Percentiles rank a stretch among this genome's conserved stretches.
These are phyloP conservation scores for Blastobotrys illinoisensis DNA, from an alignment of 1,139 yeast genomes.

Conservation along the genomic window DNA sequence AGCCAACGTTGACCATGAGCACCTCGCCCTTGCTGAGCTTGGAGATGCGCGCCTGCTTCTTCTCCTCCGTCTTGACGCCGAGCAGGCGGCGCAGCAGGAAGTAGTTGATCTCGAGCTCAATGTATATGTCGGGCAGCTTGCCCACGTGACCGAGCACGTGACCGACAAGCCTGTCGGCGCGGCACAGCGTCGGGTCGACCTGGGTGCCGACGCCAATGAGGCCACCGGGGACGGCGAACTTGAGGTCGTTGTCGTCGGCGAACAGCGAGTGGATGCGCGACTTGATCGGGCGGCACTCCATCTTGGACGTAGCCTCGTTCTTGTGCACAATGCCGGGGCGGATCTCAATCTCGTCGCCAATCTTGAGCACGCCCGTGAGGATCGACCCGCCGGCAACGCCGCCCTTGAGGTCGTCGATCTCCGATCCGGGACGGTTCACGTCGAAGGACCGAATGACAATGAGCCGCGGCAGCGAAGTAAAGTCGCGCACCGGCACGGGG, in stretches of 20 bases:
- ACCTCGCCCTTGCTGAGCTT: constrained; percentile 93
- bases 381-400: constrained; percentile 99
- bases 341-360: constrained; percentile 97
- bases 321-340: constrained; percentile 98
- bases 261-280: constrained; percentile 89
- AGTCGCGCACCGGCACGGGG: constrained; percentile 96
- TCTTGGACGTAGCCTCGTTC: constrained; percentile 73
- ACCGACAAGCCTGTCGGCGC: constrained; percentile 99
- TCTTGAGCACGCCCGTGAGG: constrained; percentile 90
- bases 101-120: constrained; percentile 95
- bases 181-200: constrained; percentile 97
- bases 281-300: constrained; percentile 93
- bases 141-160: constrained; percentile 99
- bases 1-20: constrained; percentile 97
- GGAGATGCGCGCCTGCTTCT: constrained; percentile 94
- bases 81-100: constrained; percentile 92
- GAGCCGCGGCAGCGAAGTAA: constrained; percentile 85
- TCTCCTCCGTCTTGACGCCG: constrained; percentile 98
- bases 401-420: constrained; percentile 93
- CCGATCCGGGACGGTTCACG: constrained; percentile 98
- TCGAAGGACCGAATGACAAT: constrained; percentile 98
- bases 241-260: constrained; percentile 96
- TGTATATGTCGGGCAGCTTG: constrained; percentile 88
- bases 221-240: constrained; percentile 99
- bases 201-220: constrained; percentile 99